These are phyloP conservation scores for Trichoderma breve DNA, from an alignment of 2,329 filamentous ascomycete genomes.

Conservation along the genomic window DNA sequence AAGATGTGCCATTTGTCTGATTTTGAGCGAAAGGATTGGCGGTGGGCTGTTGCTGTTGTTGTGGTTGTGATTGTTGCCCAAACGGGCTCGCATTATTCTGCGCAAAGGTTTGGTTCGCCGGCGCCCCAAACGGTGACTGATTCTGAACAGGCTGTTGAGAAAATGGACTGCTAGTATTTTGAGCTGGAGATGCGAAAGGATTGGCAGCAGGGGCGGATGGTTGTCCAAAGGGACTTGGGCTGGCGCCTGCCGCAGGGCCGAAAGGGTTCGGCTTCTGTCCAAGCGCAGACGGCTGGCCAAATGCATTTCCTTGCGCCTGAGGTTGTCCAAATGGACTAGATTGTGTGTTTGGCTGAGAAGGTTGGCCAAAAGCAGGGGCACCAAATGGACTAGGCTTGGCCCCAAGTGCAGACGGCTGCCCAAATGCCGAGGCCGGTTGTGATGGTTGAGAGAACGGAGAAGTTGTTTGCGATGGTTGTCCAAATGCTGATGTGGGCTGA, in stretches of 20 bases:
- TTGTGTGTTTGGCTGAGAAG: slow-evolving; percentile 32
- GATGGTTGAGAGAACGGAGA: slow-evolving; percentile 40
- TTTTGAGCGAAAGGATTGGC: slow-evolving; percentile 30
- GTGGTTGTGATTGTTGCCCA: slow-evolving; percentile 24
- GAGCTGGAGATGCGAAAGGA: slow-evolving; percentile 29
- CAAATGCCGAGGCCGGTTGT: slow-evolving; percentile 37
- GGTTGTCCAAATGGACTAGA: slow-evolving; percentile 28
- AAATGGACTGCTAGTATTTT: slow-evolving; percentile 30
- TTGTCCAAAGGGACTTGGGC: slow-evolving; percentile 30
- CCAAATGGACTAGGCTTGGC: slow-evolving; percentile 38
- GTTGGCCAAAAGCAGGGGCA: slow-evolving; percentile 35
- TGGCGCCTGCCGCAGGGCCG: slow-evolving; percentile 23
- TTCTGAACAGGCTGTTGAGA: slow-evolving; percentile 22
- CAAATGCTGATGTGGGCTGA: slow-evolving; percentile 38
- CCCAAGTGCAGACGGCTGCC: slow-evolving; percentile 40
- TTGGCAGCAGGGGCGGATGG: slow-evolving; percentile 28
- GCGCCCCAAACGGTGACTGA: slow-evolving; percentile 16
- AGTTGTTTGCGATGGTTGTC: slow-evolving; percentile 34
- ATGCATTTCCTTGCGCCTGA: slow-evolving; percentile 26
- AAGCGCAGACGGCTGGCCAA: slow-evolving; percentile 38
- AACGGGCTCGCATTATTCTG: slow-evolving; percentile 26
- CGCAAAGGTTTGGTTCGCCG: slow-evolving; percentile 20
- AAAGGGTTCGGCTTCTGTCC: slow-evolving; percentile 42
- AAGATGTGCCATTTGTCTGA: slow-evolving; percentile 22
- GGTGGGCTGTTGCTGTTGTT: slow-evolving; percentile 13